Percentiles rank a stretch among this genome's conserved stretches.
phyloP scores from a whole-genome alignment of 176 grass and related monocot genomes.

The Alloteropsis semialata region DNA sequence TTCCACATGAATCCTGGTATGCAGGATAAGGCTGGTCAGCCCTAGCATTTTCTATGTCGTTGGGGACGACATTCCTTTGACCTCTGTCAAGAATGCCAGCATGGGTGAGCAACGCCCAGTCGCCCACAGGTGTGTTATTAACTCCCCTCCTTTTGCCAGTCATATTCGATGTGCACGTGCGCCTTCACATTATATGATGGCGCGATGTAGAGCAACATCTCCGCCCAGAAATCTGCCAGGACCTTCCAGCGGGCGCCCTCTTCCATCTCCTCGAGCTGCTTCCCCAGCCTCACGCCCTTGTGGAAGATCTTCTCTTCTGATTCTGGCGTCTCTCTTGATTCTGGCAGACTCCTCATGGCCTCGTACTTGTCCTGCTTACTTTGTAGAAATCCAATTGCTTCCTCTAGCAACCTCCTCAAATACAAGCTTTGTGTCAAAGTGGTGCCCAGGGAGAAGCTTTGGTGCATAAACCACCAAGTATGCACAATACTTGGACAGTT shows the following conservation, averaged over 20 bases:
- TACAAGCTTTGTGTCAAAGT: neutral
- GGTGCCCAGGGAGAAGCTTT: neutral
- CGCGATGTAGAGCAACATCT: neutral
- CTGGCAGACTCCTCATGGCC: neutral
- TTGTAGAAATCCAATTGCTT: neutral
- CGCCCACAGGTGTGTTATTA: slow-evolving; percentile 4
- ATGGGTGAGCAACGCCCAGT: neutral
- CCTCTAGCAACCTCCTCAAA: neutral
- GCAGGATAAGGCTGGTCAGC: neutral
- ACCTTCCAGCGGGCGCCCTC: neutral
- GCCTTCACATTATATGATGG: slow-evolving; percentile 17
- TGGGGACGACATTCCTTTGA: neutral
- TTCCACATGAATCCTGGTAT: too few species aligned
- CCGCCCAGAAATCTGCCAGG: slow-evolving; percentile 8
- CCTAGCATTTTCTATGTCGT: neutral
- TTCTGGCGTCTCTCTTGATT: neutral
- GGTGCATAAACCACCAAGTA: neutral
- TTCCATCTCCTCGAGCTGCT: neutral
- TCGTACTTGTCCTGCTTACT: neutral
- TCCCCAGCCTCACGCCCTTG: neutral
- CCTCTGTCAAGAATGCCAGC: neutral
- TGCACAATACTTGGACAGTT: slow-evolving; percentile 7
- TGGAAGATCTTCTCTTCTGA: too few species aligned
- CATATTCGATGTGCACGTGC: neutral
- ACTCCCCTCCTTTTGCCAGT: neutral